Conservation (phyloP, 1,284 basidiomycete species). For the Ceratobasidium sp. region DNA sequence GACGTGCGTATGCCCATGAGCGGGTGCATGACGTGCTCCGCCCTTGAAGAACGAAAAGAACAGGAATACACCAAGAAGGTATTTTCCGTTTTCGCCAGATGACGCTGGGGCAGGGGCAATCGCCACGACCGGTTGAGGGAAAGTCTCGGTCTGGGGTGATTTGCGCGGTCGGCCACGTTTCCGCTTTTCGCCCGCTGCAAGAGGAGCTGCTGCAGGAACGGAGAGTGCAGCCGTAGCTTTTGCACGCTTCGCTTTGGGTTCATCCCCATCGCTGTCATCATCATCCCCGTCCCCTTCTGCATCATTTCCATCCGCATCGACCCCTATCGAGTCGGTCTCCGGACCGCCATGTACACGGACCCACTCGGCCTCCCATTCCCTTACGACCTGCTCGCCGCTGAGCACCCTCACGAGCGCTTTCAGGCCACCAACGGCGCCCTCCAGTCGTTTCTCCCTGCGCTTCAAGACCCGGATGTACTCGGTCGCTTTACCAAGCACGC, state of each 20-base stretch:
- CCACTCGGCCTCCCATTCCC: constrained; percentile 81
- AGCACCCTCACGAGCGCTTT: constrained; percentile 74
- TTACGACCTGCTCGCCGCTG: constrained; percentile 67
- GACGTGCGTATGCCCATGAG: constrained; percentile 33
- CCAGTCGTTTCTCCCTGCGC: constrained; percentile 76
- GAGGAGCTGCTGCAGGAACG: constrained; percentile 27
- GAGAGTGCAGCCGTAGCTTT: constrained; percentile 22
- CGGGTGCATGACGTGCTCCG: constrained; percentile 15
- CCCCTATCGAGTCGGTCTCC: constrained; percentile 71
- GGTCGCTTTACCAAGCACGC: constrained; percentile 83
- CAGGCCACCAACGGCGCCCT: constrained; percentile 77
- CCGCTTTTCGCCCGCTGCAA: constrained; percentile 64
- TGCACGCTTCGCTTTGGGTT: constrained; percentile 46
- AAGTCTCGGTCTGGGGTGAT: constrained; percentile 59
- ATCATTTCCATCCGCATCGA: constrained; percentile 60
- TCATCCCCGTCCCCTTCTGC: constrained; percentile 66
- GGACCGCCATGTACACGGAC: constrained; percentile 69
- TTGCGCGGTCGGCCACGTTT: constrained; percentile 83
- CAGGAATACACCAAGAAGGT: constrained; percentile 49
- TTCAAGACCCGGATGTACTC: constrained; percentile 86
- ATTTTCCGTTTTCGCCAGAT: constrained; percentile 40
- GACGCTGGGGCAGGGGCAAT: constrained; percentile 23
- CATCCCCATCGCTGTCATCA: constrained; percentile 67
- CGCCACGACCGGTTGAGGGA: constrained; percentile 45
- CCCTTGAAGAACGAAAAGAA: constrained; percentile 51